Conservation (phyloP, 176 grass and related monocot genomes). For the Eremochloa ophiuroides region DNA sequence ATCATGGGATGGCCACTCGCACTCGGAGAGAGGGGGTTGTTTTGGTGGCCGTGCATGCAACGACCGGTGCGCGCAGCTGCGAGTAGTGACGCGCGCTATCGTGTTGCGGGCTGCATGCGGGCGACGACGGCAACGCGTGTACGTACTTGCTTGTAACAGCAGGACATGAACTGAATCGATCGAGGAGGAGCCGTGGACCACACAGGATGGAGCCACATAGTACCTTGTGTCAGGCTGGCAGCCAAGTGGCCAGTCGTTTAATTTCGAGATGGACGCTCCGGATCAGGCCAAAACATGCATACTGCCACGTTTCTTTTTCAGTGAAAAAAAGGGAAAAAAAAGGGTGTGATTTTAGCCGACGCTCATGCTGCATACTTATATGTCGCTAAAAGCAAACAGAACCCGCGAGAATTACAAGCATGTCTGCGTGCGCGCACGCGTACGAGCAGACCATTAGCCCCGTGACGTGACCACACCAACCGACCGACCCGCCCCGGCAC, state of each 20-base stretch:
- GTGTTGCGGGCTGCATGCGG: too few species aligned
- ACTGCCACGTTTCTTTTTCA: too few species aligned
- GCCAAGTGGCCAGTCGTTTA: not conserved
- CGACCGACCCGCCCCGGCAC: too few species aligned
- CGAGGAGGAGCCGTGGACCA: too few species aligned
- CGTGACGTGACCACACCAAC: slow-evolving; percentile 11
- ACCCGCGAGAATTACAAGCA: not conserved
- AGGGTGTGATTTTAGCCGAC: not conserved
- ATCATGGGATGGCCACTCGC: not conserved
- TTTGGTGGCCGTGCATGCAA: too few species aligned
- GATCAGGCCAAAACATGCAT: not conserved
- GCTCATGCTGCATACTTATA: too few species aligned
- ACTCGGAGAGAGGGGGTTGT: too few species aligned
- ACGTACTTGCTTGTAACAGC: too few species aligned
- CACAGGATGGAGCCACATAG: not conserved
- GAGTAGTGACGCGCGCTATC: too few species aligned
- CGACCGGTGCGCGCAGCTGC: too few species aligned
- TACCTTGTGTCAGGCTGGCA: not conserved
- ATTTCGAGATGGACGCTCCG: not conserved
- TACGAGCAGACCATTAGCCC: slow-evolving; percentile 17
- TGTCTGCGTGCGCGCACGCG: slow-evolving; percentile 14
- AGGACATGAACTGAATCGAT: not conserved
- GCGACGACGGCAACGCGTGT: too few species aligned
- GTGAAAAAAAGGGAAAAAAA: too few species aligned
- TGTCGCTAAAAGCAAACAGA: not conserved